These are phyloP conservation scores for Malassezia brasiliensis DNA, from an alignment of 1,284 basidiomycete genomes.

Conservation along the genomic window DNA sequence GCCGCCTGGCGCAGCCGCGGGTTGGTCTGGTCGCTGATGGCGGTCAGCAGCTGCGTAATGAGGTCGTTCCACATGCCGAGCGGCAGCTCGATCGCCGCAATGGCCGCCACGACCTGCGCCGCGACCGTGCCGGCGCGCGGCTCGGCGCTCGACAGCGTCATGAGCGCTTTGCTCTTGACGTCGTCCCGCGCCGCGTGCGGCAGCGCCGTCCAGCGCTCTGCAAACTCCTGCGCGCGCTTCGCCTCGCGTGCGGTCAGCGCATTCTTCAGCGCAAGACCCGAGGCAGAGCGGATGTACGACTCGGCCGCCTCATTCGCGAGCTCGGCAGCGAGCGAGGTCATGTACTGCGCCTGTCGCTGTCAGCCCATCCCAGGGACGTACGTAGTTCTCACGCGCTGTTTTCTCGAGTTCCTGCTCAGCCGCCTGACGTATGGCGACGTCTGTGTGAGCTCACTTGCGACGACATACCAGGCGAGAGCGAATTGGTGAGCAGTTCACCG, in stretches of 20 bases:
- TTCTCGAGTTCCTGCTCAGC: slow-evolving; percentile 44
- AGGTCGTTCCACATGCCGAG: slow-evolving; percentile 78
- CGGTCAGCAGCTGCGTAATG: slow-evolving; percentile 75
- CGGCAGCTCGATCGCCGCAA: slow-evolving; percentile 86
- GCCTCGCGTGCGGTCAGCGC: slow-evolving; percentile 74
- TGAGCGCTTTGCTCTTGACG: slow-evolving; percentile 79
- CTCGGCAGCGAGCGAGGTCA: slow-evolving; percentile 39
- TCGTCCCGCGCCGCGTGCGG: slow-evolving; percentile 62
- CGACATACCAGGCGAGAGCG: slow-evolving; percentile 39
- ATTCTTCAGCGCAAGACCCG: slow-evolving; percentile 94
- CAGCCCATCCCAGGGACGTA: slow-evolving; percentile 9
- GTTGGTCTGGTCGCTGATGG: slow-evolving; percentile 70
- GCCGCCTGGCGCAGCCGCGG: slow-evolving; percentile 74
- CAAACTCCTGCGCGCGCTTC: slow-evolving; percentile 52
- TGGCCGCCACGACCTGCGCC: slow-evolving; percentile 84
- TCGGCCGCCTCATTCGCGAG: slow-evolving; percentile 33
- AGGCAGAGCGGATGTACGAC: slow-evolving; percentile 76
- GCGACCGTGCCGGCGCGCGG: slow-evolving; percentile 73
- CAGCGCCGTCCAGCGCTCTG: slow-evolving; percentile 62
- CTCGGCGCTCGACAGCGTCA: slow-evolving; percentile 66
- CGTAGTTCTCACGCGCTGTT: slow-evolving; percentile 42
- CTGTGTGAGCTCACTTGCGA: slow-evolving; percentile 6
- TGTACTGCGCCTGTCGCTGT: slow-evolving; percentile 26
- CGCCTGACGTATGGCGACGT: slow-evolving; percentile 35
- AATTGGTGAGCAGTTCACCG: slow-evolving; percentile 44